Conservation (phyloP, 2,329 filamentous ascomycete species). For the Nakataea oryzae region DNA sequence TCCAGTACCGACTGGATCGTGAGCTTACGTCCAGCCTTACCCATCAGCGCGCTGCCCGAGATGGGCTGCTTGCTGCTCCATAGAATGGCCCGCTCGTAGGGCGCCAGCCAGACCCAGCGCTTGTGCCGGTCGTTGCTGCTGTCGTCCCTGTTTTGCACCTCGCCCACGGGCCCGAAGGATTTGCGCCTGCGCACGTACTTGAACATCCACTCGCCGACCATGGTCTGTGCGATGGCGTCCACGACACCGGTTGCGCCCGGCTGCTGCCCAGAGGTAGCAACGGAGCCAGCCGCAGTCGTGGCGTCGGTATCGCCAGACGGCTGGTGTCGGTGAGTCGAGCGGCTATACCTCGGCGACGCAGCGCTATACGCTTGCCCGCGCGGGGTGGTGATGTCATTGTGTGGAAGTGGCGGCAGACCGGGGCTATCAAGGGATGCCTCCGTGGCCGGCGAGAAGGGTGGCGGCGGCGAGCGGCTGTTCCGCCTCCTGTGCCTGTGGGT, state of each 20-base stretch:
- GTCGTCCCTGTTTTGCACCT: conserved; percentile 60
- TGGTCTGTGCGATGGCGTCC: conserved; percentile 93
- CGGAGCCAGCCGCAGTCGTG: conserved; percentile 35
- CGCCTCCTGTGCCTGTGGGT: conserved; percentile 28
- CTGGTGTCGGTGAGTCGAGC: conserved; percentile 41
- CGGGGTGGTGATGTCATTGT: conserved; percentile 60
- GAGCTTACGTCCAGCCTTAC: conserved; percentile 88
- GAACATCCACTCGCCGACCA: conserved; percentile 97
- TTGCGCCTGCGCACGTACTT: conserved; percentile 82
- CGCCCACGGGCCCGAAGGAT: conserved; percentile 58
- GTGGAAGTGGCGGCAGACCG: conserved; percentile 60
- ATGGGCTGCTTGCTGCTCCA: conserved; percentile 98
- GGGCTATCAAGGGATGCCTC: conserved; percentile 48
- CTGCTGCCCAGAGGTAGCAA: conserved; percentile 39
- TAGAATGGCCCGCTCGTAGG: conserved; percentile 90
- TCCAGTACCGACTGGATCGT: conserved; percentile 93
- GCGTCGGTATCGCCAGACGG: conserved; percentile 39
- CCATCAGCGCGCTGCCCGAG: conserved; percentile 76
- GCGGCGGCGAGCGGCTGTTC: conserved; percentile 51
- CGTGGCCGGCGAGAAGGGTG: conserved; percentile 52
- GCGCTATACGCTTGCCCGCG: conserved; percentile 29
- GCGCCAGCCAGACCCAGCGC: conserved; percentile 96
- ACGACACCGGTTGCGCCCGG: conserved; percentile 68
- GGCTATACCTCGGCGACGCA: conserved; percentile 24
- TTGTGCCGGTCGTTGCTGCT: conserved; percentile 76